These are phyloP conservation scores for Miscanthus lutarioriparius DNA, from an alignment of 176 grass and related monocot species.

Conservation along the genomic window DNA sequence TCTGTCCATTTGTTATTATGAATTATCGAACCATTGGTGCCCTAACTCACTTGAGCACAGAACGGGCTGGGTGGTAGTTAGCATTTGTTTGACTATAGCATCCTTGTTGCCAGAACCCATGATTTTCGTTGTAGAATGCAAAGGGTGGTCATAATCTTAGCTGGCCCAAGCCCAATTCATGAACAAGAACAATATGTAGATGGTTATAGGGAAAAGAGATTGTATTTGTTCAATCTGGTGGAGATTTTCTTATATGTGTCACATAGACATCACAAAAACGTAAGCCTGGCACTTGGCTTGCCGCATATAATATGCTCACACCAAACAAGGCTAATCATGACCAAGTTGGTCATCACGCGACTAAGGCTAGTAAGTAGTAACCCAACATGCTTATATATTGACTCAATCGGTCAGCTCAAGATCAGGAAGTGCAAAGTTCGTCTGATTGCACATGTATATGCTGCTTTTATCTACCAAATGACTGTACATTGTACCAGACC, in stretches of 20 bases:
- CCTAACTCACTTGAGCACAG: slow-evolving; percentile 14
- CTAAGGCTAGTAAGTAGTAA: neutral
- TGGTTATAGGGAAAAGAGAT: neutral
- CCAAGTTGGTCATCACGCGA: neutral
- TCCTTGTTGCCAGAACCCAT: slow-evolving; percentile 4
- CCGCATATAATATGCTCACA: slow-evolving; percentile 6
- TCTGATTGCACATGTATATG: neutral
- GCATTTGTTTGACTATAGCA: slow-evolving; percentile 28
- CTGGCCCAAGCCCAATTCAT: slow-evolving; percentile 16
- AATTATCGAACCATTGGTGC: slow-evolving; percentile 1
- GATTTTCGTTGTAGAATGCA: slow-evolving; percentile 7
- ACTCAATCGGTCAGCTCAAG: slow-evolving; percentile 4
- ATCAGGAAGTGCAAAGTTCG: neutral
- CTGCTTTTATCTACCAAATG: slow-evolving; percentile 27
- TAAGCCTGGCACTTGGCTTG: slow-evolving; percentile 12
- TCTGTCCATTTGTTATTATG: neutral
- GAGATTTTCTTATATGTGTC: neutral
- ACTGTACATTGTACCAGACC: neutral
- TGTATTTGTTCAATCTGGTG: neutral
- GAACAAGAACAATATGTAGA: neutral
- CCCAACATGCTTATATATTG: too few relatives aligned
- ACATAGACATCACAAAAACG: slow-evolving; percentile 1
- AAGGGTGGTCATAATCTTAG: slow-evolving; percentile 21
- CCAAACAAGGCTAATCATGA: neutral
- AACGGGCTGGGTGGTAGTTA: neutral